Percentiles rank a stretch among this genome's conserved stretches.
Conservation (phyloP, 371 early-diverging fungal species). For the Encephalitozoon intestinalis region DNA sequence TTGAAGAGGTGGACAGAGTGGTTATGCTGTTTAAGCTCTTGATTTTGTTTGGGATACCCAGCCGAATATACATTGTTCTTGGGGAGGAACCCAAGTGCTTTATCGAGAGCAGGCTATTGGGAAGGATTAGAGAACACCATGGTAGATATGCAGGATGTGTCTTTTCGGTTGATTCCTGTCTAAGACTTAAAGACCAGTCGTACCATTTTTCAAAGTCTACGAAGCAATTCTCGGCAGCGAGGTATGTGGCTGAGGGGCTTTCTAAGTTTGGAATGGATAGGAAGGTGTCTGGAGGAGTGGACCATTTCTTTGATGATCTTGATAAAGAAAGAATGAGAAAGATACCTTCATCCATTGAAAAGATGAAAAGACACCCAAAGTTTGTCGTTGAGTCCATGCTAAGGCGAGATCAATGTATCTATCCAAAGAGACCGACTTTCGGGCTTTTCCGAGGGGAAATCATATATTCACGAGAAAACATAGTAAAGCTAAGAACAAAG, state of each 20-base stretch:
- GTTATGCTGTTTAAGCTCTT: conserved; percentile 10
- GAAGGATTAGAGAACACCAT: conserved; percentile 5
- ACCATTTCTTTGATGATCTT: conserved; percentile 7
- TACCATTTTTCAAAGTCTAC: conserved; percentile 15
- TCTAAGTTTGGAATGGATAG: neutral
- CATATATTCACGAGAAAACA: conserved; percentile 23
- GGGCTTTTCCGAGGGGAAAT: conserved; percentile 40
- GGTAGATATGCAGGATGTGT: conserved; percentile 9
- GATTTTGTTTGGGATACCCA: conserved; percentile 5
- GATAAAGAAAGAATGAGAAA: conserved; percentile 25
- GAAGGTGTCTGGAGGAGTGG: neutral
- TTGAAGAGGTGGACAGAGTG: neutral
- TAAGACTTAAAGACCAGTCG: conserved; percentile 23
- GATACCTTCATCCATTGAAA: conserved; percentile 29
- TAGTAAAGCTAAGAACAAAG: conserved; percentile 29
- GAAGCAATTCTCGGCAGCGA: neutral
- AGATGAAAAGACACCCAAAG: conserved; percentile 46
- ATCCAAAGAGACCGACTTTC: conserved; percentile 11
- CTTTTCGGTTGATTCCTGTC: conserved; percentile 26
- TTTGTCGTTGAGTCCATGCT: conserved; percentile 30
- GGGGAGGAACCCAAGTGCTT: conserved; percentile 8
- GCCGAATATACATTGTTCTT: conserved; percentile 41
- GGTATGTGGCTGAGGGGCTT: conserved; percentile 2
- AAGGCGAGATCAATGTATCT: conserved; percentile 21
- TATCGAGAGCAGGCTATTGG: conserved; percentile 27